phyloP scores from a whole-genome alignment of 257 asterid species.

The Capsicum baccatum region DNA sequence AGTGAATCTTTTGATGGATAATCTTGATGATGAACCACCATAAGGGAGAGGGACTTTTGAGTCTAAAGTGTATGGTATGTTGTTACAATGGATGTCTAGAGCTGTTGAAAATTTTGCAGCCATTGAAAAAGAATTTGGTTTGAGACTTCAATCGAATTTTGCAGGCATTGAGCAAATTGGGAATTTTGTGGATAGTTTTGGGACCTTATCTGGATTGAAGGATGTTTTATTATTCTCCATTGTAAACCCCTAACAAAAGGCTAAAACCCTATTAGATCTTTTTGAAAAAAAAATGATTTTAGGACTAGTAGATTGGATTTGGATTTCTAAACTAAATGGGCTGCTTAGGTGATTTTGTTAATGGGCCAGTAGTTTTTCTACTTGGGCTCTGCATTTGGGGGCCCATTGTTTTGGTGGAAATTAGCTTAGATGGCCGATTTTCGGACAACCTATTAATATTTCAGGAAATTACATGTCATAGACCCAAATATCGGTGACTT shows the following conservation, averaged over 20 bases:
- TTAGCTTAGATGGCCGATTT: neutral
- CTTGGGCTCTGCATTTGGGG: neutral
- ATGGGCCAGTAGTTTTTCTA: neutral
- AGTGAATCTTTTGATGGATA: conserved; percentile 47
- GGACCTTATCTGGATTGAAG: conserved; percentile 45
- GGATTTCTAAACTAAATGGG: neutral
- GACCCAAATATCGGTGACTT: too few species aligned
- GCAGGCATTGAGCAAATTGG: conserved; percentile 61
- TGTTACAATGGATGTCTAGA: conserved; percentile 39
- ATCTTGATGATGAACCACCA: conserved; percentile 40
- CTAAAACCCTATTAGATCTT: neutral
- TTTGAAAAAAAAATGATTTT: neutral
- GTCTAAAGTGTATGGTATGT: conserved; percentile 51
- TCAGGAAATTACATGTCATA: too few species aligned
- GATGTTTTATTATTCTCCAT: too few species aligned
- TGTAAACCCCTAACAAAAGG: neutral
- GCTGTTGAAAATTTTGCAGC: conserved; percentile 66
- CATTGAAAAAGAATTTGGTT: conserved; percentile 48
- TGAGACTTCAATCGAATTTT: conserved; percentile 32
- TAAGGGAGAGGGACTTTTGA: conserved; percentile 48
- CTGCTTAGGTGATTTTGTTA: neutral
- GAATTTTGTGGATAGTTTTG: conserved; percentile 30
- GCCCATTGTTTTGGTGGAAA: too few species aligned
- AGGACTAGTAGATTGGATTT: neutral
- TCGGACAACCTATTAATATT: neutral